Evolutionary conservation across 495 filamentous ascomycete genomes (phyloP), one percentile per base, ranked within the genome.

Genomic region (Rostrohypoxylon terebratum): DNA sequence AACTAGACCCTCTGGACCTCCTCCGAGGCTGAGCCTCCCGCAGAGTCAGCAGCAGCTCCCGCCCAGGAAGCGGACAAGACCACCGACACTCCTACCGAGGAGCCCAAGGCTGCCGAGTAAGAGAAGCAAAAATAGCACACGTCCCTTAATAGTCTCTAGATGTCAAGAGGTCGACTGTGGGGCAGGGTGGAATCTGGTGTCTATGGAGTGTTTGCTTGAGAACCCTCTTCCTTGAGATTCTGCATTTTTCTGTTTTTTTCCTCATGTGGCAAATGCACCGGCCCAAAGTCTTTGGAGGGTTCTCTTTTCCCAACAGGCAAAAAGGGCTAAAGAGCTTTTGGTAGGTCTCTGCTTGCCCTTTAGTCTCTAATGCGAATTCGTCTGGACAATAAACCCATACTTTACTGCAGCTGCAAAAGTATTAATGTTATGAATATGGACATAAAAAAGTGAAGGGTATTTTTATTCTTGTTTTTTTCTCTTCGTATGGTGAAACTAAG

Each of bases 1-100:
- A 66, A 36, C 8, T 77, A 99, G 96, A 99, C 96, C 66, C 95
- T 99, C 83, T 99, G 96, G 96, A 98, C 96, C 77, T 98, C 95
- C 18, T 98, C 96, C 71, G 96, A 99, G 87, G 93, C 94, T 66
- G 96, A 99, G 89, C 87, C 91, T 61, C 80, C 89, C 63, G 84
- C 88, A 54, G 83, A 91, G 74, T 78, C 90, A 28, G 84, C 86
- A 33, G 89, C 91, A 53, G 90, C 93, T 80, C 84, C 89, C 61
- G 84, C 90, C 67, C 82, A 86, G 47, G 84, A 87, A 75, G 74
- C 79, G 38, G 83, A 82, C 77, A 78, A 81, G 66, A 78, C 83
- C 72, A 70, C 77, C 31, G 83, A 84, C 10, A 67, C 80, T 44
- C 77, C 83, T 28, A 77, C 83, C 13, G 84, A 86, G 78, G 84